These are phyloP conservation scores for Camellia lanceoleosa DNA, from an alignment of 148 eudicot genomes.

Conservation along the genomic window DNA sequence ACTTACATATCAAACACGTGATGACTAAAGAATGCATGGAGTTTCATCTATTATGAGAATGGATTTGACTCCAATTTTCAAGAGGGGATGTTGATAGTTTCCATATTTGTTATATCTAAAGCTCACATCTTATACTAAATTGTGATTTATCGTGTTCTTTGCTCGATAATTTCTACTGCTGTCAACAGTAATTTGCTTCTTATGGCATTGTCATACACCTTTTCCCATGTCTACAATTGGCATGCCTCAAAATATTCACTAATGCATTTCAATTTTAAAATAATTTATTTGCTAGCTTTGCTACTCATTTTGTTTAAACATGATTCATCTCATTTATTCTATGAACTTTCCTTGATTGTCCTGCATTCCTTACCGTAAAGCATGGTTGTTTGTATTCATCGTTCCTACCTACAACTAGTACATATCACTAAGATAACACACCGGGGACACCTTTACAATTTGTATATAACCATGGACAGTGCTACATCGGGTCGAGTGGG, in stretches of 20 bases:
- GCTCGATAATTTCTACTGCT: not conserved
- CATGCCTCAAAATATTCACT: slow-evolving; percentile 5
- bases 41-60: not conserved
- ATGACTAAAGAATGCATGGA: not conserved
- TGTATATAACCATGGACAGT: not conserved
- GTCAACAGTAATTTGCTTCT: not conserved
- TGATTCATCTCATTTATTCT: not conserved
- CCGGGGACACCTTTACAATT: not conserved
- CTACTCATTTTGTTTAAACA: not conserved
- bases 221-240: not conserved
- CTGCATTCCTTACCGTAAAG: not conserved
- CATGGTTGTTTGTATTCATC: not conserved
- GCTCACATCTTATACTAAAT: not conserved
- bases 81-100: not conserved
- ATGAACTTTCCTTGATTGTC: not conserved
- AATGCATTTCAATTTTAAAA: not conserved
- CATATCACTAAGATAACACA: not conserved
- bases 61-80: not conserved
- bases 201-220: slow-evolving; percentile 8
- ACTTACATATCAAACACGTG: not conserved
- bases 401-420: not conserved
- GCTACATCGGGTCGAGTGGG: no score
- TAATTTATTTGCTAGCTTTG: not conserved
- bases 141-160: not conserved
- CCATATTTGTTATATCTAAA: slow-evolving; percentile 7